Conservation (phyloP, 768 basidiomycete genomes). For the Favolaschia claudopus region DNA sequence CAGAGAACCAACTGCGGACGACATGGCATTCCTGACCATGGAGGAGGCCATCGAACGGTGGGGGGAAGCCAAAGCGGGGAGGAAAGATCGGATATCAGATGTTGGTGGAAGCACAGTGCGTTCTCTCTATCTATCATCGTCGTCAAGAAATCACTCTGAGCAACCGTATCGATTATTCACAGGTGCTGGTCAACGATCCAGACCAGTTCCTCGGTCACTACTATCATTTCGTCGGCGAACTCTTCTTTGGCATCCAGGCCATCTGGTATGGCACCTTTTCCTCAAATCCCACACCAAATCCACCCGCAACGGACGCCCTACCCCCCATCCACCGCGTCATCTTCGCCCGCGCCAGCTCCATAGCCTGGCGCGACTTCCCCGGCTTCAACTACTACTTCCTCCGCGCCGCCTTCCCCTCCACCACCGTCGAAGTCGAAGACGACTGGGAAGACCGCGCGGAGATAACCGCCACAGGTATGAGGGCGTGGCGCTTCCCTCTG, state of each 20-base stretch:
- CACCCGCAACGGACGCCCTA: conserved; percentile 37
- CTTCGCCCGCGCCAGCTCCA: conserved; percentile 66
- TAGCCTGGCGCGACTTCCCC: conserved; percentile 78
- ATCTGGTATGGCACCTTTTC: conserved; percentile 69
- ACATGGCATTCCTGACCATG: conserved; percentile 69
- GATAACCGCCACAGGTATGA: too few relatives aligned
- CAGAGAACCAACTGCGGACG: conserved; percentile 69
- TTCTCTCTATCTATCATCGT: conserved; percentile 12
- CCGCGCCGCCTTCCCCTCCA: conserved; percentile 74
- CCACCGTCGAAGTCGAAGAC: conserved; percentile 69
- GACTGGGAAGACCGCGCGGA: conserved; percentile 86
- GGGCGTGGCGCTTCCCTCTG: conserved; percentile 76
- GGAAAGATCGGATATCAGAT: conserved; percentile 62
- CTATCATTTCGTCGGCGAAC: conserved; percentile 88
- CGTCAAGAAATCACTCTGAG: neutral
- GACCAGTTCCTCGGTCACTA: conserved; percentile 82
- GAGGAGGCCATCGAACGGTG: conserved; percentile 68
- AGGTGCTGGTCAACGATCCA: conserved; percentile 75
- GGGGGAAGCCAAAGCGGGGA: conserved; percentile 52
- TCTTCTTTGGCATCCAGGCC: conserved; percentile 78
- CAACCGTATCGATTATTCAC: neutral
- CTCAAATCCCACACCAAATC: conserved; percentile 17
- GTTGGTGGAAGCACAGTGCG: conserved; percentile 79
- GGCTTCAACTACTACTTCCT: conserved; percentile 83
- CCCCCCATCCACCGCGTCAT: conserved; percentile 74